Percentiles rank a stretch among this genome's conserved stretches.
Conservation (phyloP, 495 filamentous ascomycete genomes). For the Lophium mytilinum region DNA sequence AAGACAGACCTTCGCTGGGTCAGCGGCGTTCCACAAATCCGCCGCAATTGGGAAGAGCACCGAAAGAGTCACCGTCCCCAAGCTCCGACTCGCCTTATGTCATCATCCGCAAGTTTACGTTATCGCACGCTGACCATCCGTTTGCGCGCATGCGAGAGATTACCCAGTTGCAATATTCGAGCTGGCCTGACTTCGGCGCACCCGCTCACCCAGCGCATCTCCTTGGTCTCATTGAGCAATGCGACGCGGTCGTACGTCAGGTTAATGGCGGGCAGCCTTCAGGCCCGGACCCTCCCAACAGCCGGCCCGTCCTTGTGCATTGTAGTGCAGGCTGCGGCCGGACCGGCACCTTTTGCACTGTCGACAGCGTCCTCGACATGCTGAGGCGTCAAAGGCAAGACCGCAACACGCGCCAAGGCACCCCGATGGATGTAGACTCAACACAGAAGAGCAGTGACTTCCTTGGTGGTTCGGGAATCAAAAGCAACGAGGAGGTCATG, state of each 20-base stretch:
- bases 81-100: slow-evolving; percentile 60
- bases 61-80: slow-evolving; percentile 22
- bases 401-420: slow-evolving; percentile 13
- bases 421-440: slow-evolving; percentile 40
- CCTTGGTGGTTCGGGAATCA: slow-evolving; percentile 12
- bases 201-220: slow-evolving; percentile 83
- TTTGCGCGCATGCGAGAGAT: slow-evolving; percentile 87
- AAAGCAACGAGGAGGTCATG: slow-evolving; percentile 44
- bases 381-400: slow-evolving; percentile 63
- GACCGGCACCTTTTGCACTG: slow-evolving; percentile 92
- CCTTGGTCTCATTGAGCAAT: slow-evolving; percentile 77
- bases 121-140: slow-evolving; percentile 67
- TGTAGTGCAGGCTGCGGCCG: slow-evolving; percentile 93
- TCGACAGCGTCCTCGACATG: slow-evolving; percentile 91
- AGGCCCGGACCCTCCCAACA: slow-evolving; percentile 45
- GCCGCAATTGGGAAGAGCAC: slow-evolving; percentile 11
- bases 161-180: slow-evolving; percentile 87
- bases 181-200: slow-evolving; percentile 94
- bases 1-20: slow-evolving; percentile 21
- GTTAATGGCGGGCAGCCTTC: slow-evolving; percentile 25
- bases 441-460: slow-evolving; percentile 6
- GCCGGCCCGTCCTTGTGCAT: slow-evolving; percentile 78
- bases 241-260: slow-evolving; percentile 47
- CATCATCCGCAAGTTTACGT: slow-evolving; percentile 76
- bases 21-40: slow-evolving; percentile 24